Conservation (phyloP, 2,329 filamentous ascomycete genomes). For the Pseudogymnoascus destructans region DNA sequence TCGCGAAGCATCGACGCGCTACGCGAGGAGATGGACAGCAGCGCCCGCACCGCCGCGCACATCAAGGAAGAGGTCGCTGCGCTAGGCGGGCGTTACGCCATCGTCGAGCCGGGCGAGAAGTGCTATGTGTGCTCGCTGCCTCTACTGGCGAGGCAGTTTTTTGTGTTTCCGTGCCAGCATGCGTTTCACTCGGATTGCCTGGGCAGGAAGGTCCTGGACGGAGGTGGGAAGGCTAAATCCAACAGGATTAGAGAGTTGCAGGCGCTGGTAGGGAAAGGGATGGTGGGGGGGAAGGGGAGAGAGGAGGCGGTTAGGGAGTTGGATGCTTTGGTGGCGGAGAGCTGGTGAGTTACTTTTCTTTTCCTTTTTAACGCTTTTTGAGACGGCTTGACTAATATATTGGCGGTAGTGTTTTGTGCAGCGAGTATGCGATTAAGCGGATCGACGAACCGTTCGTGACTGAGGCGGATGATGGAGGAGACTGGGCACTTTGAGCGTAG, state of each 20-base stretch:
- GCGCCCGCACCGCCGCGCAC: constrained; percentile 72
- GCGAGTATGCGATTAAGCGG: constrained; percentile 85
- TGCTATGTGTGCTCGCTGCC: constrained; percentile 83
- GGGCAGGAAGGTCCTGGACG: constrained; percentile 71
- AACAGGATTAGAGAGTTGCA: constrained; percentile 78
- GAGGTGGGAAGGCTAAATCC: constrained; percentile 61
- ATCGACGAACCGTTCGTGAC: constrained; percentile 88
- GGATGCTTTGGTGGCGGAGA: constrained; percentile 79
- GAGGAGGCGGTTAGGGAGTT: constrained; percentile 79
- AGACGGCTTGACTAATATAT: constrained; percentile 19
- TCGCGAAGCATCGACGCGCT: constrained; percentile 77
- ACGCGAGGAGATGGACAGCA: constrained; percentile 92
- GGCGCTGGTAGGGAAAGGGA: constrained; percentile 64
- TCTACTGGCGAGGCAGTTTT: constrained; percentile 82
- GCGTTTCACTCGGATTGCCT: constrained; percentile 94
- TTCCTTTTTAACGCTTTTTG: background rate
- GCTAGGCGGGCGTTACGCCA: constrained; percentile 80
- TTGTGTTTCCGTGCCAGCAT: constrained; percentile 97
- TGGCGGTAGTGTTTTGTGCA: constrained; percentile 65
- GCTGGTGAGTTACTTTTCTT: constrained; percentile 56
- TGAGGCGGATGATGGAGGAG: constrained; percentile 56
- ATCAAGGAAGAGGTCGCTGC: constrained; percentile 82
- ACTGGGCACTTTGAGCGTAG: constrained; percentile 56
- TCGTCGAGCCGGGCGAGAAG: constrained; percentile 90
- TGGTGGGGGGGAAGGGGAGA: constrained; percentile 55